Base-by-base conservation (phyloP, 1,284 basidiomycete genomes). In the Ganoderma multipileum region DNA sequence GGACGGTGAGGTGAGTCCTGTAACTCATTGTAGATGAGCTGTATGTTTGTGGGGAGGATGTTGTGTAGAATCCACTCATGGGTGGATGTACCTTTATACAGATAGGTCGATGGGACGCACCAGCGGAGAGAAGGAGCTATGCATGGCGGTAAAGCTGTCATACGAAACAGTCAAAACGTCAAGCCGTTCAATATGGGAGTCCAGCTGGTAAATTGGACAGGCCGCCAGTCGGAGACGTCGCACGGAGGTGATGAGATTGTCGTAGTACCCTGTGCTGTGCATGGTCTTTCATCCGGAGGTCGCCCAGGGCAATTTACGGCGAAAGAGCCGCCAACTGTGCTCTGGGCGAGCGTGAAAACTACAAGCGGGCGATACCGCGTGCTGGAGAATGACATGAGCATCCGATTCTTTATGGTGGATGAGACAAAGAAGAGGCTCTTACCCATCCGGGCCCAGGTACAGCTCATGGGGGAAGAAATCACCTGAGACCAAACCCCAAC, bases 1-100 rank as follows among this genome's bases (percentile, higher is more conserved):
- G 84, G 64, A 88, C 78, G 38, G 84, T 83, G 28, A 89, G 41
- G 83, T 81, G 88, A 54, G 87, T 78, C 57, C 60, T 71, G 68
- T 72, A 73, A 60, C 68, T n/a, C 78, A 78, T 79, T 38, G 42
- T 68, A 66, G 57, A 52, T 63, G n/a, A 54, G 65, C 60, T 38
- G 58, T 41, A 41, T 44, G 55, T 44, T 42, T 60, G 30, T 67
- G 69, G 58, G 58, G 42, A 52, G 26, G 68, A 64, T 63, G 58
- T 33, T 60, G 64, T 60, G 59, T 61, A 64, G 50, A 59, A 60
- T 63, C 33, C 39, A 63, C 42, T 58, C 64, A 64, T 63, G 28
- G 26, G n/a, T 59, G 39, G 26, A 14, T 28, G 36, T 38, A 39
- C 60, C 60, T 71, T 70, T 71, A 73, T 73, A 68, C 59, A 47